phyloP scores from a whole-genome alignment of 805 yeast genomes.

The Wickerhamiella domercqiae region DNA sequence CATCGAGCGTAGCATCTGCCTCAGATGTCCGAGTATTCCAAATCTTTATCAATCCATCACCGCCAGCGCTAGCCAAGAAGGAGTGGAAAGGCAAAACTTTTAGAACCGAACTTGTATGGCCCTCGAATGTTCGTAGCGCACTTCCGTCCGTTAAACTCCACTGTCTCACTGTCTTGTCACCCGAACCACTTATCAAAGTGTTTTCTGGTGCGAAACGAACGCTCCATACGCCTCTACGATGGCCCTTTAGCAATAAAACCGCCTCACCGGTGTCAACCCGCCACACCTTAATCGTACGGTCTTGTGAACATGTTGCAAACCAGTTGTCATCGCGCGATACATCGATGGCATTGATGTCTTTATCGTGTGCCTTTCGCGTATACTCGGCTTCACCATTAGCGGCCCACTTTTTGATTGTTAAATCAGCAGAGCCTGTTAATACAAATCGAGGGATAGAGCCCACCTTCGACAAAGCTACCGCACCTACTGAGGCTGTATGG shows the following conservation, averaged over 20 bases:
- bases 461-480: slow-evolving; percentile 53
- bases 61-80: slow-evolving; percentile 54
- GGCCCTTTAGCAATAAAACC: slow-evolving; percentile 72
- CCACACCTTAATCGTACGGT: slow-evolving; percentile 86
- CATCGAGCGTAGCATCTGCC: slow-evolving; percentile 67
- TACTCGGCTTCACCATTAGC: slow-evolving; percentile 47
- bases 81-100: slow-evolving; percentile 56
- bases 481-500: slow-evolving; percentile 75
- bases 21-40: slow-evolving; percentile 78
- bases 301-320: slow-evolving; percentile 90
- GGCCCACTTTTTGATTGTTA: slow-evolving; percentile 75
- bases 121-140: slow-evolving; percentile 75
- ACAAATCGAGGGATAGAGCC: slow-evolving; percentile 43
- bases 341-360: slow-evolving; percentile 82
- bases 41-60: slow-evolving; percentile 83
- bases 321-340: slow-evolving; percentile 78
- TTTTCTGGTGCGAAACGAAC: slow-evolving; percentile 71
- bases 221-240: slow-evolving; percentile 91
- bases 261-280: slow-evolving; percentile 73
- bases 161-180: slow-evolving; percentile 77
- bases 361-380: slow-evolving; percentile 93
- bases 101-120: slow-evolving; percentile 86
- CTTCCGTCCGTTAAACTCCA: slow-evolving; percentile 75
- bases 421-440: slow-evolving; percentile 71
- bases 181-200: slow-evolving; percentile 60